Base-by-base conservation (phyloP, 139 green algal species). In the Tetraselmis chui region DNA sequence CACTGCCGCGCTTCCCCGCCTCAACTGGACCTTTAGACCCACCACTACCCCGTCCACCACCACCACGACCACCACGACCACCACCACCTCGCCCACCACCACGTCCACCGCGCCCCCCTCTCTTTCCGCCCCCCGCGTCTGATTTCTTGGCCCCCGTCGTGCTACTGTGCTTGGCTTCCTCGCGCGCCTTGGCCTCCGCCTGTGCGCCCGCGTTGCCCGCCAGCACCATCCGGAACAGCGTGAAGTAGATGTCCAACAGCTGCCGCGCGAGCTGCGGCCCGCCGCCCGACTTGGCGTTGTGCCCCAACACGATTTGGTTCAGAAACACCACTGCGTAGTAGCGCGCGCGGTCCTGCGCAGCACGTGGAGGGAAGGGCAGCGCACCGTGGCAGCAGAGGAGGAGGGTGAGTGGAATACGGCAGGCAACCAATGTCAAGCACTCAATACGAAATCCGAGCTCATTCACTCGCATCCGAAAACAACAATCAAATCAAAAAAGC, bases 241-340 rank as follows among this genome's bases (percentile, higher is more conserved):
- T 92, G 84, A 98, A 97, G 90, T 98, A 98, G 24, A 97, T 76
- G 80, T 94, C 90, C 0, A 98, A 88, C 1, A 98, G 91, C 80
- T 90, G 87, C 75, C 87, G 79, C 1, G 95, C 93, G 30, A 98
- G 85, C 22, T 32, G 83, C 5, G 77, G 81, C 24, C 93, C 94
- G 74, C 89, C 87, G 2, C 78, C 79, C 23, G 76, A 81, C 75
- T 86, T 86, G n/a, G 77, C 87, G 58, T 82, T 82, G 80, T 95
- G 86, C 2, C 81, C 90, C 2, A 98, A 86, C 1, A 92, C 80
- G 77, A 98, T 92, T 85, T 98, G 95, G 87, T 97, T 98, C 29
- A 98, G 91, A 78, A 96, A 98, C 0, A 98, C 88, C 0, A 96
- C 90, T 0, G 86, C 86, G 80, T 97, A 97, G 88, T 98, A 98